Percentiles rank a stretch among this genome's conserved stretches.
Evolutionary conservation across 23 red algal genomes (phyloP).

Genomic region (Gracilaria vermiculophylla): DNA sequence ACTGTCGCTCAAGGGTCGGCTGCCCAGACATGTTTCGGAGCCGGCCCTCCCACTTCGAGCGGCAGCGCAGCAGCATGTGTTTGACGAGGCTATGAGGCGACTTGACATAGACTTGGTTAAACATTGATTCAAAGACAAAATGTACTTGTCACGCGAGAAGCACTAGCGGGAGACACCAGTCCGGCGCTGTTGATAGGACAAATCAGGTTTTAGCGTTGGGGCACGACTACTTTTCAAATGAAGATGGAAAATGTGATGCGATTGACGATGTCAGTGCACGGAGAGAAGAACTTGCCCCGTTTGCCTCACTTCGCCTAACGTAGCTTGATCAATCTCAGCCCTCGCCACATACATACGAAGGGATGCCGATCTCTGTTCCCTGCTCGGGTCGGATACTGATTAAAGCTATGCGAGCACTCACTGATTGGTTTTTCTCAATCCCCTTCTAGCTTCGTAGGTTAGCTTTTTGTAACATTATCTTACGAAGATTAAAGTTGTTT

Average conservation of each 20-base stretch:
- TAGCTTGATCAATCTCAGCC: not conserved
- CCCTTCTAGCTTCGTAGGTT: not conserved
- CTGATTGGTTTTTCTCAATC: not conserved
- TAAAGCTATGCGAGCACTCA: not conserved
- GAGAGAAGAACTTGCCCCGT: not conserved
- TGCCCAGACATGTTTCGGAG: constrained; percentile 1
- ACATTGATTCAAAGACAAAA: not conserved
- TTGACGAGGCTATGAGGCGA: constrained; percentile 12
- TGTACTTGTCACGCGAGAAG: not conserved
- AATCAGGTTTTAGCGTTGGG: not conserved
- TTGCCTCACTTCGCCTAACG: not conserved
- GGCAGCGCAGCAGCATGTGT: constrained; percentile 13
- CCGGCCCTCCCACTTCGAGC: not conserved
- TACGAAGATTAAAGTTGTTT: too few relatives aligned
- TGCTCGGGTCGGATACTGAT: not conserved
- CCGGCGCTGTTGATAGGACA: not conserved
- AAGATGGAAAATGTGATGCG: not conserved
- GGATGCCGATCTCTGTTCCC: not conserved
- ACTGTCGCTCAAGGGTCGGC: not conserved
- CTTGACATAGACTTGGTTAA: not conserved
- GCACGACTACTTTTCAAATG: not conserved
- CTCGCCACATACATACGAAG: not conserved
- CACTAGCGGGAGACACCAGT: too few relatives aligned
- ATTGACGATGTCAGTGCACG: not conserved
- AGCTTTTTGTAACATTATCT: not conserved